phyloP scores from a whole-genome alignment of 495 filamentous ascomycete species.

The Hyaloscypha hepaticicola region DNA sequence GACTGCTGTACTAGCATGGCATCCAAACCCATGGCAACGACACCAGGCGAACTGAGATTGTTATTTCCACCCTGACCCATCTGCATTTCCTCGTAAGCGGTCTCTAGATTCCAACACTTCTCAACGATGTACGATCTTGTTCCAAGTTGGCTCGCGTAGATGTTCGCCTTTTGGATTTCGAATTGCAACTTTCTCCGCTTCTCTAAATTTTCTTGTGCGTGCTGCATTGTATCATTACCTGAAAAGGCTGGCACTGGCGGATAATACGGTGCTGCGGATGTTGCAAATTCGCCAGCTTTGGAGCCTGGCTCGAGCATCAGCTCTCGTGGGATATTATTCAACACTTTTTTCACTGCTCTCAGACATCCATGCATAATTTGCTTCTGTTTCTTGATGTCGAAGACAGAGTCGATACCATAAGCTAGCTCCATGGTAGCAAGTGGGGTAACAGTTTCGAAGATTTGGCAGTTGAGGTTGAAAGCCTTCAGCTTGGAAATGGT shows the following conservation, averaged over 20 bases:
- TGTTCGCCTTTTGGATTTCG: slow-evolving; percentile 86
- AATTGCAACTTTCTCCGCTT: slow-evolving; percentile 51
- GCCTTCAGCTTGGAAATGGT: slow-evolving; percentile 64
- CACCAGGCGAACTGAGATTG: slow-evolving; percentile 16
- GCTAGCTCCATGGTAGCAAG: slow-evolving; percentile 69
- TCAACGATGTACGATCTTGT: slow-evolving; percentile 81
- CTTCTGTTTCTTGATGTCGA: slow-evolving; percentile 73
- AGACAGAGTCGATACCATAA: slow-evolving; percentile 66
- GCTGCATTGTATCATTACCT: slow-evolving; percentile 7
- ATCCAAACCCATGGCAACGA: slow-evolving; percentile 29
- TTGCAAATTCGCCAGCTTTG: slow-evolving; percentile 14
- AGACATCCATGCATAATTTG: slow-evolving; percentile 60
- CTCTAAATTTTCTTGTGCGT: slow-evolving; percentile 5
- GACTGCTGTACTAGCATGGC: slow-evolving; percentile 16
- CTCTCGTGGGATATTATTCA: slow-evolving; percentile 59
- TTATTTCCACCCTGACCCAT: slow-evolving; percentile 45
- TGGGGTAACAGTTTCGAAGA: slow-evolving; percentile 69
- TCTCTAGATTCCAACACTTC: slow-evolving; percentile 55
- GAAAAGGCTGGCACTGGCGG: slow-evolving; percentile 21
- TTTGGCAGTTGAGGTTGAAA: slow-evolving; percentile 73
- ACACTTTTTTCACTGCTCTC: slow-evolving; percentile 55
- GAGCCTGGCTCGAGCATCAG: slow-evolving; percentile 48
- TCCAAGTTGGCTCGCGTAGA: slow-evolving; percentile 71
- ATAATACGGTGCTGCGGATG: slow-evolving; percentile 24
- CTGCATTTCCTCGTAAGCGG: slow-evolving; percentile 72